Evolutionary conservation across 495 filamentous ascomycete genomes (phyloP).

Genomic region (Bathelium albidoporum): DNA sequence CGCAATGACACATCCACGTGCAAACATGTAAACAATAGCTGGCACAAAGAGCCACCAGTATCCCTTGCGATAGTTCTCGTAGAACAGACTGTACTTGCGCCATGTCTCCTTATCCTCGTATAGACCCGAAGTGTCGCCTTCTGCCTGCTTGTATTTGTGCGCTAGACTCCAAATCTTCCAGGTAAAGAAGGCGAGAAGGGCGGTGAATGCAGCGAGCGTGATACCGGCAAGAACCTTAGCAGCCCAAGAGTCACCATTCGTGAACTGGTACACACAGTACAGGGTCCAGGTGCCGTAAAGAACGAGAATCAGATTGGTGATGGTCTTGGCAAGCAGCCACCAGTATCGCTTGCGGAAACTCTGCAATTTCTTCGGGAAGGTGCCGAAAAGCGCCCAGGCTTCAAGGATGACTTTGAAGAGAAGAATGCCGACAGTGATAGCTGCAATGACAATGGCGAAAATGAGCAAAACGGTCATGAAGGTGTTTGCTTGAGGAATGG

Average conservation of each 20-base stretch:
- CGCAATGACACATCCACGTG: conserved; percentile 78
- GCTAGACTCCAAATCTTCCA: conserved; percentile 74
- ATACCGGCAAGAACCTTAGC: conserved; percentile 76
- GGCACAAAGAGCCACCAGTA: conserved; percentile 98
- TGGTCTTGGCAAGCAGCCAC: conserved; percentile 75
- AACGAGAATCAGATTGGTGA: conserved; percentile 83
- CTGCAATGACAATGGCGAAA: conserved; percentile 76
- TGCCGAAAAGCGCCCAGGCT: conserved; percentile 79
- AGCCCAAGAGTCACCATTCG: conserved; percentile 88
- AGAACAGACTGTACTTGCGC: conserved; percentile 94
- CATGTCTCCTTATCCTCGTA: conserved; percentile 87
- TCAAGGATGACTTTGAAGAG: conserved; percentile 89
- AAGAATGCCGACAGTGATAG: conserved; percentile 76
- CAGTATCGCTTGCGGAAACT: conserved; percentile 94
- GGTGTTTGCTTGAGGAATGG: conserved; percentile 77
- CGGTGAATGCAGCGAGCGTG: conserved; percentile 72
- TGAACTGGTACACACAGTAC: conserved; percentile 94
- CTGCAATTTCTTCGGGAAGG: conserved; percentile 68
- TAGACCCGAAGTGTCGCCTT: conserved; percentile 63
- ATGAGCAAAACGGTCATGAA: conserved; percentile 94
- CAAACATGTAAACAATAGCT: conserved; percentile 83
- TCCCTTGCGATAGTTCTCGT: conserved; percentile 83
- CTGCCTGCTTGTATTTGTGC: conserved; percentile 55
- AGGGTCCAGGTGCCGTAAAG: conserved; percentile 93
- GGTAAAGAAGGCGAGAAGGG: conserved; percentile 64